These are phyloP conservation scores for Talaromyces sp. DNA, from an alignment of 2,329 filamentous ascomycete genomes.

Conservation along the genomic window DNA sequence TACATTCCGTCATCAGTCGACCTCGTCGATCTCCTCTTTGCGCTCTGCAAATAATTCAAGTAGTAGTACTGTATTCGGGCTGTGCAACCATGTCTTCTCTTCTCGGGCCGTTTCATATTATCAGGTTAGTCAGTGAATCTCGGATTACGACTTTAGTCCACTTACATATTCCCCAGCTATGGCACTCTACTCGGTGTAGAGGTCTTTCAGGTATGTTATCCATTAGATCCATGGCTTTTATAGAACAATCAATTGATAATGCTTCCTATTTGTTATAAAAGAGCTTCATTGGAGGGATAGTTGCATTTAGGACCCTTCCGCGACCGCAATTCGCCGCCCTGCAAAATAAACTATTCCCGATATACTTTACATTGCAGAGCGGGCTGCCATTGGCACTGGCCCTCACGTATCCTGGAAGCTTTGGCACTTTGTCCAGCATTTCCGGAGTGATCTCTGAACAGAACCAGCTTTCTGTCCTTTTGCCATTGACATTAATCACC, in stretches of 20 bases:
- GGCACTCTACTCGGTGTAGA: slow-evolving; percentile 81
- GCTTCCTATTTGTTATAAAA: slow-evolving; percentile 25
- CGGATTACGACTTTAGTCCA: neutral
- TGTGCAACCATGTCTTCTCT: slow-evolving; percentile 6
- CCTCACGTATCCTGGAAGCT: slow-evolving; percentile 69
- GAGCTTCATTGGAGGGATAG: slow-evolving; percentile 69
- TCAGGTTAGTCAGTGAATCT: slow-evolving; percentile 15
- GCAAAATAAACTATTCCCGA: slow-evolving; percentile 69
- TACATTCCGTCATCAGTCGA: neutral
- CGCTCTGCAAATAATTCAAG: neutral
- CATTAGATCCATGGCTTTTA: neutral
- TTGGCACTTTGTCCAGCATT: slow-evolving; percentile 40
- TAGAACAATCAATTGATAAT: neutral
- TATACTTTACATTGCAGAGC: slow-evolving; percentile 84
- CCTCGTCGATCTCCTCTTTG: neutral
- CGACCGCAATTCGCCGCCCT: slow-evolving; percentile 75
- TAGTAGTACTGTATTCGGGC: too few species aligned
- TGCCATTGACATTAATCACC: slow-evolving; percentile 65
- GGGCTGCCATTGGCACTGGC: slow-evolving; percentile 66
- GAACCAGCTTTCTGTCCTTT: slow-evolving; percentile 60
- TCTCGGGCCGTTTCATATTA: slow-evolving; percentile 15
- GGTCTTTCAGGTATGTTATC: slow-evolving; percentile 66
- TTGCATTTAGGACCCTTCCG: slow-evolving; percentile 71
- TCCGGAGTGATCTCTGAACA: slow-evolving; percentile 54
- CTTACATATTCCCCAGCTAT: slow-evolving; percentile 53